Percentiles rank a stretch among this genome's conserved stretches.
These are phyloP conservation scores for Tetracladium maxilliforme DNA, from an alignment of 2,329 filamentous ascomycete species.

Conservation along the genomic window DNA sequence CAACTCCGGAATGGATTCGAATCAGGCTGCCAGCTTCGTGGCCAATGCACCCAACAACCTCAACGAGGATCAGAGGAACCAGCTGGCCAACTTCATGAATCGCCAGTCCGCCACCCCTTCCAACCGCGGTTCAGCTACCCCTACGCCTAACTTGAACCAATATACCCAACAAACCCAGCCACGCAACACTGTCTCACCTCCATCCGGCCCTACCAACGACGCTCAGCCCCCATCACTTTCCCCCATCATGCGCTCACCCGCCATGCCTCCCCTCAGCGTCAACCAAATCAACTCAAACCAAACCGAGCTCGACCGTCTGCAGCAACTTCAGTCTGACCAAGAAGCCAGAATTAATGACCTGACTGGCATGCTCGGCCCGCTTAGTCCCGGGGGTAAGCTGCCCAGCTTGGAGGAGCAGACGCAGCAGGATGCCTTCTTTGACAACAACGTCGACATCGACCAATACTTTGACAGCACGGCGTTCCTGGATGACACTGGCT, in stretches of 20 bases:
- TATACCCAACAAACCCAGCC: background rate
- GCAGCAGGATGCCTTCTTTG: too few species aligned
- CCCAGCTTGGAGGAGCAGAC: conserved; percentile 49
- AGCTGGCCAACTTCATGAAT: conserved; percentile 46
- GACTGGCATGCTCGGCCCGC: conserved; percentile 57
- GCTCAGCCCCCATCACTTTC: conserved; percentile 9
- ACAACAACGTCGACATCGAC: too few species aligned
- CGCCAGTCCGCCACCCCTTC: conserved; percentile 16
- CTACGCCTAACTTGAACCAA: too few species aligned
- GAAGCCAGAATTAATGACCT: conserved; percentile 63
- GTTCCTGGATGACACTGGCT: too few species aligned
- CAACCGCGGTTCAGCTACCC: conserved; percentile 5
- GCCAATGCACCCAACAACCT: conserved; percentile 35
- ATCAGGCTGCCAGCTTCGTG: conserved; percentile 29
- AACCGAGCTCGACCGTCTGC: conserved; percentile 63
- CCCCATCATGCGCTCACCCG: conserved; percentile 14
- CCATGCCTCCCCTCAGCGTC: conserved; percentile 31
- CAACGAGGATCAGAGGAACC: conserved; percentile 42
- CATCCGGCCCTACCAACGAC: conserved; percentile 12
- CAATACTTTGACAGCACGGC: too few species aligned
- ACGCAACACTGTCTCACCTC: conserved; percentile 10
- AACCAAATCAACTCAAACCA: conserved; percentile 53
- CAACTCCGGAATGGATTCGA: conserved; percentile 13
- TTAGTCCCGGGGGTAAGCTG: conserved; percentile 68
- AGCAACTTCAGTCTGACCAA: conserved; percentile 67